Base-by-base conservation (phyloP, 306 rosid genomes). In the Gleditsia sinensis region DNA sequence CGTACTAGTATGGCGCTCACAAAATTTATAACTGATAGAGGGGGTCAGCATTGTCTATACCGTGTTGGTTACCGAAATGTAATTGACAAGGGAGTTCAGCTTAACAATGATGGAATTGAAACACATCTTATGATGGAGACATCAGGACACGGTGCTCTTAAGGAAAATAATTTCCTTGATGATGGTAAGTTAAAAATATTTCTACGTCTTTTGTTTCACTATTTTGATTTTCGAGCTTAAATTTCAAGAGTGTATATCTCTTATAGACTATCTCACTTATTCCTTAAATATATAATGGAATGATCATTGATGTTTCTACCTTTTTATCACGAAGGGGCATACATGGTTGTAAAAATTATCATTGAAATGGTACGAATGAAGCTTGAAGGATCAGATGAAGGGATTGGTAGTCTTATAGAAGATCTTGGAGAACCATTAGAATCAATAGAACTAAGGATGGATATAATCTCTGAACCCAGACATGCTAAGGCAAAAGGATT, bases 121-220 rank as follows among this genome's bases (percentile, higher is more conserved):
- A 62, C 98, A 1, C 92, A 85, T 80, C 90, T 91, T 13, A 91
- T 88, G 98, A 91, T 94, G 91, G 97, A 94, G 77, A 91, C 98
- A 0, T 91, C 97, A 6, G 96, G 98, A 10, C 97, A 89, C 37
- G 97, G 98, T 49, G 97, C 98, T 62, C 90, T 94, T 9, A 91
- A 81, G 76, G 98, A 94, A 81, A 94, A 94, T 14, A 83, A 87
- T 81, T 91, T 89, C 82, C 96, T 94, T 56, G 98, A 94, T 59
- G 96, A 94, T 77, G 98, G 98, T 92, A 56, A 16, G 92, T 75
- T 32, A 11, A 60, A 46, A 12, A 5, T 34, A 1, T 53, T 12
- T 21, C 9, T 42, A 27, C 58, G 21, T 42, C 0, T 32, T 53
- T 54, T 64, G 37, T 33, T 63, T 6, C 56, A 11, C n/a, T 8